Conservation (phyloP, 345 rosid genomes). For the Mangifera indica region DNA sequence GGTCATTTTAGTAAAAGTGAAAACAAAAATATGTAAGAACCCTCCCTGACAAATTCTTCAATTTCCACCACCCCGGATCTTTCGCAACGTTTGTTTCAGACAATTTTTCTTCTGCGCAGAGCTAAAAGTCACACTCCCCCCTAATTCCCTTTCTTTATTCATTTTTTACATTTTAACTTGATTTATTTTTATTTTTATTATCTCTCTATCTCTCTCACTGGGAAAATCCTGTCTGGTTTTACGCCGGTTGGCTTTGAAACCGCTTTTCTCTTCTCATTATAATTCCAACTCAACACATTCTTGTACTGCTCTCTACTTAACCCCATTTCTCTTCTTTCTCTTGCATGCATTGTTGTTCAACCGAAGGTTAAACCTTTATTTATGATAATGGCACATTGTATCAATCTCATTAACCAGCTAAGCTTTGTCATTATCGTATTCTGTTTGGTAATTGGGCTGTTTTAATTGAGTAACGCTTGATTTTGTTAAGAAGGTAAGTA, state of each 20-base stretch:
- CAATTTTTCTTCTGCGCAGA: constrained; percentile 52
- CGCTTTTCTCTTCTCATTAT: constrained; percentile 34
- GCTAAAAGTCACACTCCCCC: constrained; percentile 40
- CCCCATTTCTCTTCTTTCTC: background rate
- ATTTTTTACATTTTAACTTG: too few species aligned
- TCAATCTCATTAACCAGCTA: background rate
- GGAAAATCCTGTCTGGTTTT: constrained; percentile 38
- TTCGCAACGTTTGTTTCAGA: constrained; percentile 66
- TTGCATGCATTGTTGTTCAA: constrained; percentile 30
- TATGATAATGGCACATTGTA: too few species aligned
- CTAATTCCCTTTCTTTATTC: background rate
- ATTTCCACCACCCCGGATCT: constrained; percentile 53
- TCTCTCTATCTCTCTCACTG: constrained; percentile 14
- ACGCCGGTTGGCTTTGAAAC: constrained; percentile 64
- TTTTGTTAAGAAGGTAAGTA: constrained; percentile 11
- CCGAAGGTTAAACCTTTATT: background rate
- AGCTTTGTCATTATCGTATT: constrained; percentile 25
- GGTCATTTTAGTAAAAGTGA: constrained; percentile 19
- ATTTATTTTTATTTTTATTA: background rate
- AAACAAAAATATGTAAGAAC: constrained; percentile 9
- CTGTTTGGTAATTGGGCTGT: constrained; percentile 19
- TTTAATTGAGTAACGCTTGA: constrained; percentile 28
- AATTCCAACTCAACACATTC: constrained; percentile 12
- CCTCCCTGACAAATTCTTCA: constrained; percentile 27
- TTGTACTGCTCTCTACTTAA: background rate